These are phyloP conservation scores for Xylariales sp. DNA, from an alignment of 2,329 filamentous ascomycete genomes.

Conservation along the genomic window DNA sequence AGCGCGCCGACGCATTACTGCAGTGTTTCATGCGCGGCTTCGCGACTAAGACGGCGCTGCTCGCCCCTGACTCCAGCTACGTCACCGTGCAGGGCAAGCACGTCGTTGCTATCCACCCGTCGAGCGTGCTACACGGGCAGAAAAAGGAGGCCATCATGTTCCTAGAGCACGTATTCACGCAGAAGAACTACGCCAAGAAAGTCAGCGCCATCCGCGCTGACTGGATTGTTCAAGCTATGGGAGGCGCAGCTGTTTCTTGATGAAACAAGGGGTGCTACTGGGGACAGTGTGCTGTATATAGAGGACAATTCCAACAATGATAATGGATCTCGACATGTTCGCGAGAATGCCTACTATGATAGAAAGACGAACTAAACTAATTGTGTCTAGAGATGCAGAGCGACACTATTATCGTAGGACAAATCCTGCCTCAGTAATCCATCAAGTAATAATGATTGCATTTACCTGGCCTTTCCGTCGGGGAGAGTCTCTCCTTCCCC, in stretches of 20 bases:
- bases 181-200: constrained; percentile 74
- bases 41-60: constrained; percentile 68
- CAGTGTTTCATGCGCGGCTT: constrained; percentile 73
- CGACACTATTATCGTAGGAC: too few relatives aligned
- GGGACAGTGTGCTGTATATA: too few relatives aligned
- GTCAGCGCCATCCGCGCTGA: constrained; percentile 70
- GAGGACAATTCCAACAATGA: too few relatives aligned
- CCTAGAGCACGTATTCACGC: constrained; percentile 73
- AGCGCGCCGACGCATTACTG: constrained; percentile 64
- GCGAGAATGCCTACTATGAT: too few relatives aligned
- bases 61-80: constrained; percentile 71
- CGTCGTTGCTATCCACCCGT: constrained; percentile 70
- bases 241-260: constrained; percentile 27
- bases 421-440: too few relatives aligned
- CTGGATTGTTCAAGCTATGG: constrained; percentile 66
- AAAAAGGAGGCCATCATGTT: constrained; percentile 77
- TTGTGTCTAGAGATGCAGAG: too few relatives aligned
- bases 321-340: too few relatives aligned
- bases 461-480: too few relatives aligned
- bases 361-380: neutral
- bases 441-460: too few relatives aligned
- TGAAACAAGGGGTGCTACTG: too few relatives aligned
- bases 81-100: constrained; percentile 70
- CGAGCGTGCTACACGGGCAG: constrained; percentile 70
- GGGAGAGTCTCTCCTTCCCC: too few relatives aligned